Percentiles rank a stretch among this genome's conserved stretches.
These are phyloP conservation scores for Buxus sempervirens DNA, from an alignment of 164 flowering plant species.

Conservation along the genomic window DNA sequence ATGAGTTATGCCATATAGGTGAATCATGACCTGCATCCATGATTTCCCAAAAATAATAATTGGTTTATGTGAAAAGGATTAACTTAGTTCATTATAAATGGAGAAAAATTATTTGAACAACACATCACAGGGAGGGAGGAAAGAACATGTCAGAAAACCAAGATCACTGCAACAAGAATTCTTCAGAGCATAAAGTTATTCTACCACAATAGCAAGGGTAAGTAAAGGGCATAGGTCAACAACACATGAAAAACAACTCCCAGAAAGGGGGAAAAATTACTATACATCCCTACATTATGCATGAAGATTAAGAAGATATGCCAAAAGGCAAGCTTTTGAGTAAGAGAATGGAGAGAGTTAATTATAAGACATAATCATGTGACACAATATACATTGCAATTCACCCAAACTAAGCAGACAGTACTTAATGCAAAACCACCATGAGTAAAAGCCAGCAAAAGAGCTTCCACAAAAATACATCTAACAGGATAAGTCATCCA, in stretches of 20 bases:
- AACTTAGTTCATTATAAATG: too few relatives aligned
- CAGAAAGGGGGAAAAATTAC: neutral
- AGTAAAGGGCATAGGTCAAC: neutral
- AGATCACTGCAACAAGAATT: neutral
- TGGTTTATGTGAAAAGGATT: neutral
- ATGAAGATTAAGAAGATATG: too few relatives aligned
- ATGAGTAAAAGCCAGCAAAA: too few relatives aligned
- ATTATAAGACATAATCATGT: too few relatives aligned
- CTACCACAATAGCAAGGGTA: neutral
- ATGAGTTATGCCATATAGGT: neutral
- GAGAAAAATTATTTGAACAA: neutral
- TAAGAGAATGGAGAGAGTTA: too few relatives aligned
- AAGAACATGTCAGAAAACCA: neutral
- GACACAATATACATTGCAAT: too few relatives aligned
- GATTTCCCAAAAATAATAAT: neutral
- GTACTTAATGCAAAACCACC: too few relatives aligned
- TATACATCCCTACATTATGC: too few relatives aligned
- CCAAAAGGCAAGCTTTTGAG: too few relatives aligned
- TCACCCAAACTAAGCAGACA: too few relatives aligned
- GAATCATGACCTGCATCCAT: neutral
- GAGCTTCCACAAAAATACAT: too few relatives aligned
- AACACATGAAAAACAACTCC: neutral
- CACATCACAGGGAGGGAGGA: neutral
- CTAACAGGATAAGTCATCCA: too few relatives aligned
- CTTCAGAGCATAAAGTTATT: neutral